Base-by-base conservation (phyloP, 192 early-diverging fungal genomes). In the Coemansia sp. region DNA sequence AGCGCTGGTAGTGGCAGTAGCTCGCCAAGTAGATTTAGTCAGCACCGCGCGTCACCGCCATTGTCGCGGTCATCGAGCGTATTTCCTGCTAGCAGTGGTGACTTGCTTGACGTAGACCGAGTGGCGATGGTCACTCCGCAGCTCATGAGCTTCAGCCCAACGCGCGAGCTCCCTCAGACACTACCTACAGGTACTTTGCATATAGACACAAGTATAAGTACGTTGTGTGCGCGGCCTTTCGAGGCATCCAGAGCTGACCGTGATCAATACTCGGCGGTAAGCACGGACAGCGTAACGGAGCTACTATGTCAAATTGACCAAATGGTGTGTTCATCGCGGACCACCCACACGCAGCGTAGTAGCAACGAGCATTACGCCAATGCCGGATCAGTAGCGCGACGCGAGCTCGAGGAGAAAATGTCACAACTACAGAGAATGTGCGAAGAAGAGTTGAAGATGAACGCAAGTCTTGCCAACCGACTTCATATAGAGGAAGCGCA, bases 211-310 rank as follows among this genome's bases (percentile, higher is more conserved):
- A 55, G 52, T 13, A n/a, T 35, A n/a, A 10, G 7, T 35, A 35
- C 15, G 32, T 3, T 58, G 32, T 9, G 16, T 35, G 15, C 10
- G 16, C 16, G 8, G 29, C 29, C 55, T n/a, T 34, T 15, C 15
- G 32, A 58, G 15, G 16, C 29, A 32, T 18, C 16, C 32, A n/a
- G 2, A 18, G 6, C 11, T 16, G 32, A 35, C 32, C 16, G 55
- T 4, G 66, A 47, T n/a, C 35, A 49, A 38, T 40, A 37, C 35
- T 59, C 65, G 62, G 61, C 61, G 18, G 39, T 58, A 3, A 70
- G 71, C 68, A 68, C 71, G 0, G 76, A 78, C 50, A 73, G 70
- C 62, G 62, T 80, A 1, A 68, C 71, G 0, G 77, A 74, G 49
- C 71, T 80, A 38, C 61, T 80, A 5, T 41, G 71, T 35, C 71